A percentile compares a stretch with the other conserved stretches of the same genome.
phyloP scores from a whole-genome alignment of 164 flowering plant species.

The Magnolia kwangsiensis region DNA sequence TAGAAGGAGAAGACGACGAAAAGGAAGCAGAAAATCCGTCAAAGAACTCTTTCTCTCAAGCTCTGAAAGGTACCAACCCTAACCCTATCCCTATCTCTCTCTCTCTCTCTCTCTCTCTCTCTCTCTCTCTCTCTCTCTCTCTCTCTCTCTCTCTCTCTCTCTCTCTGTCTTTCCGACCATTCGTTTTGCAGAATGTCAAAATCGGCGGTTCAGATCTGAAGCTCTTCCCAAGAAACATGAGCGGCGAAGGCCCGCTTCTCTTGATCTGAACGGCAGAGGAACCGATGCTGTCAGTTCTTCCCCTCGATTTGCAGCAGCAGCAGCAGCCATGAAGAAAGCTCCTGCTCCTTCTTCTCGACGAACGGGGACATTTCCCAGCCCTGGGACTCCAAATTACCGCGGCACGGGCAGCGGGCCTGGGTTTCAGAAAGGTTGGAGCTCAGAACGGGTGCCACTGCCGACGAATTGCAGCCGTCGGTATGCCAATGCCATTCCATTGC shows the following conservation, averaged over 20 bases:
- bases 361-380: conserved; percentile 65
- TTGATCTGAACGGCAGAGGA: conserved; percentile 56
- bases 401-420: conserved; percentile 28
- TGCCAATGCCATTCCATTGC: conserved; percentile 41
- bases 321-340: conserved; percentile 48
- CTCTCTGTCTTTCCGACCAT: background rate
- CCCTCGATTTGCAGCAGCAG: conserved; percentile 33
- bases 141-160: no score
- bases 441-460: conserved; percentile 78
- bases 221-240: conserved; percentile 39
- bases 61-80: conserved; percentile 57
- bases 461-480: conserved; percentile 34
- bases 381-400: conserved; percentile 67
- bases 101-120: no score
- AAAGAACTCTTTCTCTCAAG: conserved; percentile 66
- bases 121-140: no score
- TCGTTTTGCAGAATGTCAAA: conserved; percentile 55
- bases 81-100: no score
- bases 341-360: conserved; percentile 35
- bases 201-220: conserved; percentile 59
- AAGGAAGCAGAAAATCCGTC: conserved; percentile 56
- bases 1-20: conserved; percentile 44
- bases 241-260: conserved; percentile 55
- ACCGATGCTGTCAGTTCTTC: conserved; percentile 38
- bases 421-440: conserved; percentile 86